Percentiles rank a stretch among this genome's conserved stretches.
phyloP scores from a whole-genome alignment of 169 alveolate genomes.

The Eimeria falciformis region DNA sequence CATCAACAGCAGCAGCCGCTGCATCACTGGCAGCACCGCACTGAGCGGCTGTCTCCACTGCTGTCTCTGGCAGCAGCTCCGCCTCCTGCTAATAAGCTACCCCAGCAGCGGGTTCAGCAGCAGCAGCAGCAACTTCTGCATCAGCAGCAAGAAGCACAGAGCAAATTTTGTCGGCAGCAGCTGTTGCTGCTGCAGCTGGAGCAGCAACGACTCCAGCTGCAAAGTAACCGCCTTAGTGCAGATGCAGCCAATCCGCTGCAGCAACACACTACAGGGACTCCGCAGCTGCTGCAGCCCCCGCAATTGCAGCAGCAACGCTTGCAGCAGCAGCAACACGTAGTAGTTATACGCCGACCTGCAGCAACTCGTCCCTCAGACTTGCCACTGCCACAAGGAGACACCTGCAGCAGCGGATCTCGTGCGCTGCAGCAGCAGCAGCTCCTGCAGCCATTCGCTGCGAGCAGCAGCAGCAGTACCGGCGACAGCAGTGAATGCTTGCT shows the following conservation, averaged over 20 bases:
- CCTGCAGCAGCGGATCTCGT: constrained; percentile 5
- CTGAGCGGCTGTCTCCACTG: not conserved
- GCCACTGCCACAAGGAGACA: constrained; percentile 1
- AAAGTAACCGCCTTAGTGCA: not conserved
- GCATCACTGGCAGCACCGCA: constrained; percentile 20
- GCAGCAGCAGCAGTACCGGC: constrained; percentile 24
- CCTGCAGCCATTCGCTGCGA: not conserved
- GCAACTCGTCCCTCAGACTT: not conserved
- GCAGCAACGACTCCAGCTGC: constrained; percentile 5
- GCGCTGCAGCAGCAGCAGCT: constrained; percentile 5
- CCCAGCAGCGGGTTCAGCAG: constrained; percentile 24
- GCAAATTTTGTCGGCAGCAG: constrained; percentile 19
- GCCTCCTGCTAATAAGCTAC: not conserved
- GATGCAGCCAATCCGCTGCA: not conserved
- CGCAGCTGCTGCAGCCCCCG: not conserved
- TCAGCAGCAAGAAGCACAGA: constrained; percentile 11
- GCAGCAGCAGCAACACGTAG: constrained; percentile 8
- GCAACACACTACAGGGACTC: not conserved
- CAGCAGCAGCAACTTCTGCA: constrained; percentile 28
- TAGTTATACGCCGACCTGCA: constrained; percentile 10
- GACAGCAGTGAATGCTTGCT: not conserved
- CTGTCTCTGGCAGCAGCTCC: not conserved
- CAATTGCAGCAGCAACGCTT: not conserved
- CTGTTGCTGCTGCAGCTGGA: constrained; percentile 43
- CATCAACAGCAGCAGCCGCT: constrained; percentile 40